Evolutionary conservation across 139 green algal genomes (phyloP).

Genomic region (Chlamydomonas eustigma): DNA sequence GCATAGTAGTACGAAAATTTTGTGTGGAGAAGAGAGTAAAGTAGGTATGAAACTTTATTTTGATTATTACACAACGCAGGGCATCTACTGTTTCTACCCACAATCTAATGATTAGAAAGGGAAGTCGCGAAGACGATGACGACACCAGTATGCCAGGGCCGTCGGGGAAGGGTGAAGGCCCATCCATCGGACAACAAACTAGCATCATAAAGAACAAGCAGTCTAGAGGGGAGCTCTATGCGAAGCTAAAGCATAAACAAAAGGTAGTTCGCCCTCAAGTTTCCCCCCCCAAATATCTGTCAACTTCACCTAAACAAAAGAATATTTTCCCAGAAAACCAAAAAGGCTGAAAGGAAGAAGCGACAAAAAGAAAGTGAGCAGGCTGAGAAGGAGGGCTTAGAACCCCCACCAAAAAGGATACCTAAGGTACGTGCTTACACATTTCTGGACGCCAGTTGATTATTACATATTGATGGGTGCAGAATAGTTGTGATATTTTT

Average conservation of each 20-base stretch:
- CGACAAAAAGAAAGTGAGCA: constrained; percentile 56
- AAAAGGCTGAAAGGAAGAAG: constrained; percentile 62
- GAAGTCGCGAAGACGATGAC: neutral
- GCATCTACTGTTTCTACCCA: too few species aligned
- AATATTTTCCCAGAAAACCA: constrained; percentile 55
- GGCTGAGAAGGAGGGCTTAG: constrained; percentile 60
- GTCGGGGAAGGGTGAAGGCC: neutral
- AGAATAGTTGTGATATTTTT: neutral
- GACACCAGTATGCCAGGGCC: neutral
- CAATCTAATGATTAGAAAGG: too few species aligned
- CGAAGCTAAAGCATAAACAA: constrained; percentile 73
- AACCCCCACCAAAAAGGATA: constrained; percentile 60
- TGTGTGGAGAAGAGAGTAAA: too few species aligned
- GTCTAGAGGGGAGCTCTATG: constrained; percentile 65
- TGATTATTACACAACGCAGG: too few species aligned
- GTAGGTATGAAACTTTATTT: too few species aligned
- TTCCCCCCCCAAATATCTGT: too few species aligned
- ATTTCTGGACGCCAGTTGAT: too few species aligned
- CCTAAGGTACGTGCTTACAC: constrained; percentile 53
- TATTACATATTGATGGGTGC: neutral
- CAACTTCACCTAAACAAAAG: neutral
- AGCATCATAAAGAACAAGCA: constrained; percentile 83
- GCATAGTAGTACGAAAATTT: too few species aligned
- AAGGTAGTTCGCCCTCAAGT: too few species aligned
- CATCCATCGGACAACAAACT: constrained; percentile 69